These are phyloP conservation scores for Phytophthora citricola DNA, from an alignment of 352 stramenopile genomes.

Conservation along the genomic window DNA sequence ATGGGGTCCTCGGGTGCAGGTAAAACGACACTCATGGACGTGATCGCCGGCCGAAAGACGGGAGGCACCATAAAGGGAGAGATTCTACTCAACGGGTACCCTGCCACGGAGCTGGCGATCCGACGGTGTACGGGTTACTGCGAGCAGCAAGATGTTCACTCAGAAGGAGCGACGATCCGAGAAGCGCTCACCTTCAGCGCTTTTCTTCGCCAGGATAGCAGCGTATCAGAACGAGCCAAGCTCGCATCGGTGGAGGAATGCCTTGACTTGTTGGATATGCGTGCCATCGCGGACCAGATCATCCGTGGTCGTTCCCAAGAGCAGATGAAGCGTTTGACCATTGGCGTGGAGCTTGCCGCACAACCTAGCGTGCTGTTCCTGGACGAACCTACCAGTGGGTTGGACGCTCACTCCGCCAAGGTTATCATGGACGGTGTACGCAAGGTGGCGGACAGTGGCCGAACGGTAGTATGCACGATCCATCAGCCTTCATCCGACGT, in stretches of 20 bases:
- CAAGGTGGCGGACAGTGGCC: conserved; percentile 71
- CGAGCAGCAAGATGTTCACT: conserved; percentile 32
- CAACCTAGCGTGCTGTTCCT: conserved; percentile 86
- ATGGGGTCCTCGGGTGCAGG: conserved; percentile 70
- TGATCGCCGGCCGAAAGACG: conserved; percentile 89
- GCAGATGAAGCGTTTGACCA: conserved; percentile 72
- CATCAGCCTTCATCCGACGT: conserved; percentile 37
- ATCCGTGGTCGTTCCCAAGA: conserved; percentile 46
- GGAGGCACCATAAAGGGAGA: conserved; percentile 67
- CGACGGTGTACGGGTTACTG: conserved; percentile 44
- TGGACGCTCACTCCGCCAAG: conserved; percentile 87
- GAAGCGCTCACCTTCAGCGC: conserved; percentile 91
- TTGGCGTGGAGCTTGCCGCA: conserved; percentile 92
- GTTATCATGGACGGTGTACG: conserved; percentile 84
- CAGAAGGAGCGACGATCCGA: conserved; percentile 63
- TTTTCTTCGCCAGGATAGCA: conserved; percentile 63
- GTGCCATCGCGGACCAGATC: conserved; percentile 44
- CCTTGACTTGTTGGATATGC: conserved; percentile 41
- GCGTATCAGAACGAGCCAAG: conserved; percentile 35
- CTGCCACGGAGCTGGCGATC: conserved; percentile 33
- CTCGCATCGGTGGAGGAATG: conserved; percentile 39
- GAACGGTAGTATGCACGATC: conserved; percentile 74
- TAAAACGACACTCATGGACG: conserved; percentile 64
- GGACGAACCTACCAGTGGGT: conserved; percentile 87
- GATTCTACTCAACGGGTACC: conserved; percentile 52